Evolutionary conservation across 164 flowering plant genomes (phyloP), one percentile per base, ranked within the genome.

Genomic region (Vitis riparia): DNA sequence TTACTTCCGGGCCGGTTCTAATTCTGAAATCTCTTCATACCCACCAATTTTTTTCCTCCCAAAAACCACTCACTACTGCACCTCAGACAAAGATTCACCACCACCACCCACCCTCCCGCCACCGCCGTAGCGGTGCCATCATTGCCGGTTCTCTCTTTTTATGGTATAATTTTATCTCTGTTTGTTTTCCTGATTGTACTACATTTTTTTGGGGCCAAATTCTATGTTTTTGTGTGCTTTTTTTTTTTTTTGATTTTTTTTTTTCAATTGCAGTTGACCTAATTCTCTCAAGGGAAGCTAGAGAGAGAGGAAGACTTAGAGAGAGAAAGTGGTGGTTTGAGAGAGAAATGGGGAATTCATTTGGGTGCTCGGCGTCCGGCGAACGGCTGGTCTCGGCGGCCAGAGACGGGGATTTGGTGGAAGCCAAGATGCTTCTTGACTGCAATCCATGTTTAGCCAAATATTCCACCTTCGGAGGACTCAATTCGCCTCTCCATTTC

Each of bases 281-380:
- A 73, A 71, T 72, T 52, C 51, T 16, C 51, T 57, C n/a, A 66
- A 17, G 58, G 15, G 61, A 48, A 55, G 47, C 11, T 17, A 60
- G 32, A 52, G n/a, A 63, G 69, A 63, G 62, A 68, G 53, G 60
- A 67, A 72, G 70, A 69, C 9, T 50, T 55, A 66, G 59, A 30
- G 75, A 50, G 67, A 13, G 57, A 69, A 62, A 53, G 59, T 68
- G 32, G 29, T 65, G 48, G 69, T 37, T 37, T 37, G 44, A 55
- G 32, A 48, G 30, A 29, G 55, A 60, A 50, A 88, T 93, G 97
- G 97, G 99, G 37, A 94, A 92, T 82, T 92, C 99, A 13, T 91
- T 94, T 76, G 99, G 99, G 44, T 94, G 97, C 79, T 92, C 97
- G 3, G 99, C 97, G 2, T 92, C 99, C 0, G 97, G 97, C 2